Base-by-base conservation (phyloP, 2,329 filamentous ascomycete genomes). In the Aspergillus sp. region DNA sequence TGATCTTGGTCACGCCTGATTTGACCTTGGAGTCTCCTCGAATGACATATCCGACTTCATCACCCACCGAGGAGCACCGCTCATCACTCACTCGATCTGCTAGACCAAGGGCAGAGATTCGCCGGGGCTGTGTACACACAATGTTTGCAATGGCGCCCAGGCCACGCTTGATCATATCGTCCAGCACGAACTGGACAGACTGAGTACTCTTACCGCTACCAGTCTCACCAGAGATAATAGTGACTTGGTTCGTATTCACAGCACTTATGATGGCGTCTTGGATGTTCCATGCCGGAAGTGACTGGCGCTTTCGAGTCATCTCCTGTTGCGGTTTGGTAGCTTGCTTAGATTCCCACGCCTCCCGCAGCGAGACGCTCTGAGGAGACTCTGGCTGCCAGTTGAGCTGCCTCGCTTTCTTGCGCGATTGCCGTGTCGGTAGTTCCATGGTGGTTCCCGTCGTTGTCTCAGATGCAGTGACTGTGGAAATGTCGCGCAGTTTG, bases 131-230 rank as follows among this genome's bases (percentile, higher is more conserved):
- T 0, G 94, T 99, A 64, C 95, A 96, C 54, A 99, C 85, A 57
- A 99, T 95, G 65, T 95, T 96, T 30, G 87, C 89, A 11, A 83
- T 83, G 11, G 82, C 82, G 2, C 93, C 94, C 8, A 95, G 78
- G 7, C 86, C 83, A 43, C 82, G 80, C 55, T 82, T 79, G 62
- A 96, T 95, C 57, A 97, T 77, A 62, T 97, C 90, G 64, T 99
- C 94, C 1, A 99, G 79, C 41, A 99, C 81, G 70, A 97, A 99
- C 69, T 99, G 94, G 32, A 97, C 90, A 2, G 90, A 94, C 70
- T 99, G 94, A 0, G 94, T 97, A 45, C 90, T 96, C 73, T 99
- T 99, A 66, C 94, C 94, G 16, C 90, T 96, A 49, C 94, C 94
- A 3, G 94, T 99, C 73, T 97, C 94, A 60, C 94, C 94, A 41